Evolutionary conservation across 805 yeast species (phyloP).

Genomic region (Debaryomyces tyrocola): DNA sequence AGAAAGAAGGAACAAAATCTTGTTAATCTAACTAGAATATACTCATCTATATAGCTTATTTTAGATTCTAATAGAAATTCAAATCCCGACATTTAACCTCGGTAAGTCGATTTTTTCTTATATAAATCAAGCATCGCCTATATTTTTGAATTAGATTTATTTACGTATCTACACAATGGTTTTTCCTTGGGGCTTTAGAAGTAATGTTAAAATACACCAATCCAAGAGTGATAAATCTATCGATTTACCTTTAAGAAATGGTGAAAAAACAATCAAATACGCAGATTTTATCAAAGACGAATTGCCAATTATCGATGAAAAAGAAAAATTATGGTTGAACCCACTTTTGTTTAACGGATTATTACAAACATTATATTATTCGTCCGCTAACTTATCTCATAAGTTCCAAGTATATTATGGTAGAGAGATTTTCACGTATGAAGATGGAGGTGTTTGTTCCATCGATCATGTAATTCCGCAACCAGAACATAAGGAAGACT

Average conservation of each 20-base stretch:
- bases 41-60: not conserved
- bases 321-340: slow-evolving; percentile 49
- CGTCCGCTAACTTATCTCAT: slow-evolving; percentile 51
- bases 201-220: slow-evolving; percentile 28
- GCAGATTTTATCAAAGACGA: slow-evolving; percentile 15
- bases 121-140: no score
- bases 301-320: slow-evolving; percentile 20
- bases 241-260: slow-evolving; percentile 9
- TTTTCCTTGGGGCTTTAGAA: slow-evolving; percentile 40
- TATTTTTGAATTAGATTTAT: not conserved
- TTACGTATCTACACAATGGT: not conserved
- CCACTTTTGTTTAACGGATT: slow-evolving; percentile 72
- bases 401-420: slow-evolving; percentile 68
- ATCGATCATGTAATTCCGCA: slow-evolving; percentile 66
- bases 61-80: not conserved
- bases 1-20: slow-evolving; percentile 2
- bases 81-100: not conserved
- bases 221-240: slow-evolving; percentile 16
- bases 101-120: not conserved
- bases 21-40: not conserved
- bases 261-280: slow-evolving; percentile 7
- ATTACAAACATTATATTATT: slow-evolving; percentile 73
- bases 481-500: slow-evolving; percentile 26
- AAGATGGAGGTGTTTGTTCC: slow-evolving; percentile 72
- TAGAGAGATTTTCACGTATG: slow-evolving; percentile 55